Conservation (phyloP, 768 basidiomycete genomes). For the Kwoniella europaea region DNA sequence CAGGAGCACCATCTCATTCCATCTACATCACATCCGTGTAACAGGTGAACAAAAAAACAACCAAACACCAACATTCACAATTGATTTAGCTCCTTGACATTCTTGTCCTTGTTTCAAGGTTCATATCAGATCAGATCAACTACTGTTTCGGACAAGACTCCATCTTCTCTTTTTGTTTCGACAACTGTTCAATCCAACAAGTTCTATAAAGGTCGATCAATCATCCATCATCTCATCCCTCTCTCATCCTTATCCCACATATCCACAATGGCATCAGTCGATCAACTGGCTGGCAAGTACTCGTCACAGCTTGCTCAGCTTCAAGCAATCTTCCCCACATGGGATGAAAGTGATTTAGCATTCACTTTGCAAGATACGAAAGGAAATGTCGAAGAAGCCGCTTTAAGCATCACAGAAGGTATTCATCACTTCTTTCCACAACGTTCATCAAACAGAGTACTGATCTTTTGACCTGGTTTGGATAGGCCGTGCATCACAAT, state of each 20-base stretch:
- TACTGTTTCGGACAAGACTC: not conserved
- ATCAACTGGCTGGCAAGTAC: constrained; percentile 54
- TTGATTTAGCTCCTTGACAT: not conserved
- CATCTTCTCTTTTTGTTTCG: not conserved
- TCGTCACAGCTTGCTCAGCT: constrained; percentile 52
- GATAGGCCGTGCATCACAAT: constrained; percentile 57
- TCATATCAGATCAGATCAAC: constrained; percentile 1
- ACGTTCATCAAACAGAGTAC: not conserved
- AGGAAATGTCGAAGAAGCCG: constrained; percentile 58
- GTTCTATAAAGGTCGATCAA: constrained; percentile 7
- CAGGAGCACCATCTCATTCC: not conserved
- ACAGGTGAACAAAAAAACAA: too few species aligned
- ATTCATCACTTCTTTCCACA: constrained; percentile 12
- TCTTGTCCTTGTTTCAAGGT: not conserved
- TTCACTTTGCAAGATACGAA: constrained; percentile 56
- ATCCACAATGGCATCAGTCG: constrained; percentile 42
- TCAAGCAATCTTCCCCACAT: constrained; percentile 57
- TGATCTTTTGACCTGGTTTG: not conserved
- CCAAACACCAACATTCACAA: too few species aligned
- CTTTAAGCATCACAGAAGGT: constrained; percentile 58
- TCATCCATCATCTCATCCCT: not conserved
- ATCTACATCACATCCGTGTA: not conserved
- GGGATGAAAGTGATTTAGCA: constrained; percentile 57
- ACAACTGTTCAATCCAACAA: not conserved
- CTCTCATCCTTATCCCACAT: constrained; percentile 3